Percentiles rank a stretch among this genome's conserved stretches.
Evolutionary conservation across 78 protist genomes (phyloP).

Genomic region (Dictyostelium purpureum): DNA sequence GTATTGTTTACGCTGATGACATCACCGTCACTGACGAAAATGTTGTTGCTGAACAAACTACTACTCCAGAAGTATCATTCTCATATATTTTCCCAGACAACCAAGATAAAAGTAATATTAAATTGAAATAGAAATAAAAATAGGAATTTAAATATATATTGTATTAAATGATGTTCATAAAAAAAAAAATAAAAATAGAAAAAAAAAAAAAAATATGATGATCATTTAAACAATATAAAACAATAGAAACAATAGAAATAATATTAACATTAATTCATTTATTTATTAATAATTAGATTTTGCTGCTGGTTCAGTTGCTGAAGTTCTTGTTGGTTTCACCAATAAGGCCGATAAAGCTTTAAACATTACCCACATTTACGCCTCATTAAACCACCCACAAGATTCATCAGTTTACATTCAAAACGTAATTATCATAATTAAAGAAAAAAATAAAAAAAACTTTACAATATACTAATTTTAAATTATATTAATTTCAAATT

Average conservation of each 20-base stretch:
- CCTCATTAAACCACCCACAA: constrained; percentile 75
- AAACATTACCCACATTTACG: constrained; percentile 40
- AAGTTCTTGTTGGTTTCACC: constrained; percentile 67
- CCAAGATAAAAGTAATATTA: constrained; percentile 33
- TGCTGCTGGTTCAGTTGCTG: constrained; percentile 74
- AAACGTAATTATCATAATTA: background rate
- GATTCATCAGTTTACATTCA: constrained; percentile 43
- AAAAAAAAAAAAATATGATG: background rate
- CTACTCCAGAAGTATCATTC: constrained; percentile 54
- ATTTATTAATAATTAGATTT: constrained; percentile 4
- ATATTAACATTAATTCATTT: background rate
- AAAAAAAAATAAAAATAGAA: background rate
- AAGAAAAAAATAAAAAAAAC: background rate
- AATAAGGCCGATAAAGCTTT: constrained; percentile 37
- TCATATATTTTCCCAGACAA: constrained; percentile 77
- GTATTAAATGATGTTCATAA: background rate
- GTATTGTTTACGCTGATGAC: constrained; percentile 26
- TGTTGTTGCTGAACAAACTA: background rate
- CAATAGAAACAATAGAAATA: background rate
- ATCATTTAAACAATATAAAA: background rate
- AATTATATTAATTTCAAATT: background rate
- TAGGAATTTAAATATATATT: background rate
- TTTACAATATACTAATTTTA: background rate
- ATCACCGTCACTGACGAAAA: constrained; percentile 2
- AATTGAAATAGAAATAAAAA: background rate